phyloP scores from a whole-genome alignment of 2,329 filamentous ascomycete genomes.

The Monosporascus cannonballus region DNA sequence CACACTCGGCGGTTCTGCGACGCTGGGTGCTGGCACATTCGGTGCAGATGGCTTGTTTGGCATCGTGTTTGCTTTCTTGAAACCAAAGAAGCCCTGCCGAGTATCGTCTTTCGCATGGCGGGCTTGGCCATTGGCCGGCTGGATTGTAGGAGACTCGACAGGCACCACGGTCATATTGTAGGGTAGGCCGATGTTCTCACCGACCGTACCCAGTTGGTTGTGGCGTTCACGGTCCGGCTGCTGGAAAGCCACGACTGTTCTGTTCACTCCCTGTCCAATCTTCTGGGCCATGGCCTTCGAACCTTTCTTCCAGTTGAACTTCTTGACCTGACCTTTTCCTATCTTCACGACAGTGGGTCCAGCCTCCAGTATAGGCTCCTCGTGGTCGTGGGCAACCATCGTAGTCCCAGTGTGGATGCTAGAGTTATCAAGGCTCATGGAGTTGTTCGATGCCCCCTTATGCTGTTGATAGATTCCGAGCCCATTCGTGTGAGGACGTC shows the following conservation, averaged over 20 bases:
- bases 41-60: constrained; percentile 44
- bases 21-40: constrained; percentile 31
- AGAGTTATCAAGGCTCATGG: constrained; percentile 43
- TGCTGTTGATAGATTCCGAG: constrained; percentile 51
- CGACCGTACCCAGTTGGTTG: constrained; percentile 42
- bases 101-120: constrained; percentile 25
- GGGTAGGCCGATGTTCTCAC: constrained; percentile 62
- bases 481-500: constrained; percentile 43
- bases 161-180: constrained; percentile 62
- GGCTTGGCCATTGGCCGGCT: constrained; percentile 26
- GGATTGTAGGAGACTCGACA: constrained; percentile 39
- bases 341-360: constrained; percentile 95
- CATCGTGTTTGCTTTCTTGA: constrained; percentile 45
- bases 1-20: constrained; percentile 47
- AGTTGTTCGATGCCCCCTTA: constrained; percentile 45
- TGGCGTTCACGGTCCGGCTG: constrained; percentile 50
- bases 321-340: constrained; percentile 87
- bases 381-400: constrained; percentile 54
- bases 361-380: constrained; percentile 61
- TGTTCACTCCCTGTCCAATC: constrained; percentile 88
- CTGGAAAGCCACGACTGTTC: constrained; percentile 73
- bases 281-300: constrained; percentile 91
- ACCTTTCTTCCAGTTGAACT: constrained; percentile 99
- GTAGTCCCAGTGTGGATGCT: constrained; percentile 54
- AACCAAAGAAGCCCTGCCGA: constrained; percentile 62